Conservation (phyloP, 345 rosid species). For the Dovyalis caffra region DNA sequence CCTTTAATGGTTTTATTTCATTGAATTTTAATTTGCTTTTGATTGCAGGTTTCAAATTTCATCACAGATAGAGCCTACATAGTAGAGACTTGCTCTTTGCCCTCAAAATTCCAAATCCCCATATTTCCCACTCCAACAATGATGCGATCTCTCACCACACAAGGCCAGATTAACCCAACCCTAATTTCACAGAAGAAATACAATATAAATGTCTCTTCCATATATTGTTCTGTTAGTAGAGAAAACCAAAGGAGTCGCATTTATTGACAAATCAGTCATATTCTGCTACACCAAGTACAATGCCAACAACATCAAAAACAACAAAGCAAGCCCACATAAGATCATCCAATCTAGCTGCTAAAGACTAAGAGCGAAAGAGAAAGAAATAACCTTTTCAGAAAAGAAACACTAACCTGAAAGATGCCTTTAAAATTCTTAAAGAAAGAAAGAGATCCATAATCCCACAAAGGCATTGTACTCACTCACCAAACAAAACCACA, state of each 20-base stretch:
- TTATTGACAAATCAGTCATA: not conserved
- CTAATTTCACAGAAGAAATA: not conserved
- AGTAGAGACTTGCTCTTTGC: not conserved
- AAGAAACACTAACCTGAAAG: constrained; percentile 28
- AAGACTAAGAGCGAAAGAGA: constrained; percentile 1
- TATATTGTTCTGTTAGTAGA: not conserved
- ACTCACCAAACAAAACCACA: constrained; percentile 8
- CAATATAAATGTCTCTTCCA: not conserved
- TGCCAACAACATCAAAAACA: not conserved
- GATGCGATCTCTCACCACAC: not conserved
- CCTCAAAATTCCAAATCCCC: not conserved
- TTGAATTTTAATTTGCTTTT: not conserved
- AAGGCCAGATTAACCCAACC: not conserved
- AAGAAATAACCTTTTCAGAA: not conserved
- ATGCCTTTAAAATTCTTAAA: constrained; percentile 21
- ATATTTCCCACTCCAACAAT: not conserved
- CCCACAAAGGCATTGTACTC: constrained; percentile 36
- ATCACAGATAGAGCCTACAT: not conserved
- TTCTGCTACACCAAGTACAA: not conserved
- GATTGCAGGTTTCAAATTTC: not conserved
- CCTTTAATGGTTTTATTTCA: not conserved
- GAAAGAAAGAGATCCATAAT: constrained; percentile 25
- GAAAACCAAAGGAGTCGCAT: not conserved
- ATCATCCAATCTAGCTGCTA: not conserved
- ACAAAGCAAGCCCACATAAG: not conserved